Evolutionary conservation across 2,329 filamentous ascomycete genomes (phyloP), one percentile per base, ranked within the genome.

Genomic region (Diaporthe australafricana): DNA sequence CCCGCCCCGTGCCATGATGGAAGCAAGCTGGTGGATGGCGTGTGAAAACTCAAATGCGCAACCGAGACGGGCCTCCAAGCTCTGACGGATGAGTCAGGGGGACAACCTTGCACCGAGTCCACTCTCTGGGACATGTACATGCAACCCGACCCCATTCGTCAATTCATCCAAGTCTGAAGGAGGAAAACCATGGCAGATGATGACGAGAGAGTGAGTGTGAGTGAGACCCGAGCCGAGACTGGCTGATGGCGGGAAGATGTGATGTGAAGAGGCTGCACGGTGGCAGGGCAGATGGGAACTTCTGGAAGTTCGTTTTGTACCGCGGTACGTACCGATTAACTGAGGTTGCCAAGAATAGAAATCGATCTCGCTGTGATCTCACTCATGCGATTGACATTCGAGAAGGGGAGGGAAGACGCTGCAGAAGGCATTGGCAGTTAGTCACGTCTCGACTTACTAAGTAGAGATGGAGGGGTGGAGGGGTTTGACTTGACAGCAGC

Each of bases 261-360:
- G 38, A 40, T 35, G 32, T 22, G 35, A 42, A 20, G 55, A 27
- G 22, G 22, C n/a, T 12, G 16, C 35, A 57, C 12, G 55, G 40
- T 40, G n/a, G 14, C 3, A 57, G 14, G 55, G 14, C 3, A 57
- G 14, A 35, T 27, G 8, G 6, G 22, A 12, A 25, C 6, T 11
- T n/a, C 6, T 50, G 22, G 22, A 5, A 16, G 32, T 35, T n/a
- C 32, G 32, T 35, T 35, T 5, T 25, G 47, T 9, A 9, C 22
- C 11, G 8, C 22, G 20, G 17, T 8, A 52, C 2, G n/a, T n/a
- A 20, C n/a, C n/a, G 6, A 32, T 22, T 38, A 22, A 47, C 32
- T 32, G 27, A 6, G 48, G 60, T 65, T 65, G 60, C 60, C 60
- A 48, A 65, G 42, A 50, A 50, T 65, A 65, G 60, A 65, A 65